These are phyloP conservation scores for Venturia nashicola DNA, from an alignment of 2,329 filamentous ascomycete genomes.

Conservation along the genomic window DNA sequence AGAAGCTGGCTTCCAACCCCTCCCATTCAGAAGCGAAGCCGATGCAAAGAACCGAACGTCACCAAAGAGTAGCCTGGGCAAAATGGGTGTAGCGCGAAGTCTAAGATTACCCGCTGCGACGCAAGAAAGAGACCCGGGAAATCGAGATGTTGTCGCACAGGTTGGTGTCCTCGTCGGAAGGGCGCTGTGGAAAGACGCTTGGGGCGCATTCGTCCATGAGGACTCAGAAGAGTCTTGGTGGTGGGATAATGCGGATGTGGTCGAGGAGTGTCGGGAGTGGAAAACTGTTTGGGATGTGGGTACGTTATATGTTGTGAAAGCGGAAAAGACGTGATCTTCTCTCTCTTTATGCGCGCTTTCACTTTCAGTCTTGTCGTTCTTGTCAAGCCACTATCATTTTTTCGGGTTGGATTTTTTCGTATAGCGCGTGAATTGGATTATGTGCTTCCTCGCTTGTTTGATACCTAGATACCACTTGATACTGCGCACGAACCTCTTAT, in stretches of 20 bases:
- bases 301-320: constrained; percentile 24
- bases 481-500: neutral
- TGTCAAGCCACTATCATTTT: neutral
- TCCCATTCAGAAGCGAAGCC: neutral
- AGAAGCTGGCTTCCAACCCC: constrained; percentile 19
- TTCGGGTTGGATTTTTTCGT: neutral
- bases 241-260: constrained; percentile 26
- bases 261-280: constrained; percentile 23
- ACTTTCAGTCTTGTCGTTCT: neutral
- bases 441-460: neutral
- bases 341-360: neutral
- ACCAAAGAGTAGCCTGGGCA: neutral
- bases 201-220: constrained; percentile 23
- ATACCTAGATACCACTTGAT: constrained; percentile 1
- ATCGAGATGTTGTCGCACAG: constrained; percentile 18
- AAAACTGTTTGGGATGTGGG: constrained; percentile 26
- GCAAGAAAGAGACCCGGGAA: neutral
- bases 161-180: constrained; percentile 23
- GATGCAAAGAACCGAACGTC: neutral
- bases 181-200: constrained; percentile 25
- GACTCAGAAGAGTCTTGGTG: constrained; percentile 17
- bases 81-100: neutral
- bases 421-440: neutral
- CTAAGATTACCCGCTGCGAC: constrained; percentile 3
- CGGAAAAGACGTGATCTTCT: neutral